These are phyloP conservation scores for Nigrospora sphaerica DNA, from an alignment of 2,329 filamentous ascomycete genomes.

Conservation along the genomic window DNA sequence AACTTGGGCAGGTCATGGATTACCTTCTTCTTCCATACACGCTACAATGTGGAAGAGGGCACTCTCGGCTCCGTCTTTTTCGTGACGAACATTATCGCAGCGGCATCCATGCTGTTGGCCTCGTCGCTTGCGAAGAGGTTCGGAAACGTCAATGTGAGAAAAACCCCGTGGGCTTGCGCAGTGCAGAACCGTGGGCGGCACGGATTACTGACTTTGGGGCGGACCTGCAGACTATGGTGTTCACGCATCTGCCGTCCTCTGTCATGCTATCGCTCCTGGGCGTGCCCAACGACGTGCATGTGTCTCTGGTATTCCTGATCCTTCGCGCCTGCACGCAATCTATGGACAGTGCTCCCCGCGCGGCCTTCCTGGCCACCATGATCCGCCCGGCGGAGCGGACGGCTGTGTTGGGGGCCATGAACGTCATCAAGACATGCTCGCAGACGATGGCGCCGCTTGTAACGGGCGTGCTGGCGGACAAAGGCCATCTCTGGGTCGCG, in stretches of 20 bases:
- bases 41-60: constrained; percentile 39
- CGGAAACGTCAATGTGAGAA: constrained; percentile 56
- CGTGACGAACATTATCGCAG: constrained; percentile 42
- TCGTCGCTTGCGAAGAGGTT: constrained; percentile 47
- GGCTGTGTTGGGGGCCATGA: constrained; percentile 63
- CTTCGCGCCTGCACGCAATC: constrained; percentile 54
- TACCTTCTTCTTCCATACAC: constrained; percentile 46
- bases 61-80: constrained; percentile 49
- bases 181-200: too few relatives aligned
- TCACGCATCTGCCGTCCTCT: constrained; percentile 64
- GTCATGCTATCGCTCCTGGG: constrained; percentile 58
- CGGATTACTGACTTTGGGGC: too few relatives aligned
- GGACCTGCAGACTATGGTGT: constrained; percentile 57
- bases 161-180: too few relatives aligned
- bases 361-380: constrained; percentile 61
- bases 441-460: constrained; percentile 56
- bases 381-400: constrained; percentile 61
- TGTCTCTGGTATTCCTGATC: constrained; percentile 55
- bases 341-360: constrained; percentile 66
- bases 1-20: constrained; percentile 35
- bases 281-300: constrained; percentile 40
- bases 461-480: constrained; percentile 55
- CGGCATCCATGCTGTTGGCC: constrained; percentile 43
- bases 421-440: constrained; percentile 59
- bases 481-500: constrained; percentile 50